These are phyloP conservation scores for Ballota nigra DNA, from an alignment of 257 asterid genomes.

Conservation along the genomic window DNA sequence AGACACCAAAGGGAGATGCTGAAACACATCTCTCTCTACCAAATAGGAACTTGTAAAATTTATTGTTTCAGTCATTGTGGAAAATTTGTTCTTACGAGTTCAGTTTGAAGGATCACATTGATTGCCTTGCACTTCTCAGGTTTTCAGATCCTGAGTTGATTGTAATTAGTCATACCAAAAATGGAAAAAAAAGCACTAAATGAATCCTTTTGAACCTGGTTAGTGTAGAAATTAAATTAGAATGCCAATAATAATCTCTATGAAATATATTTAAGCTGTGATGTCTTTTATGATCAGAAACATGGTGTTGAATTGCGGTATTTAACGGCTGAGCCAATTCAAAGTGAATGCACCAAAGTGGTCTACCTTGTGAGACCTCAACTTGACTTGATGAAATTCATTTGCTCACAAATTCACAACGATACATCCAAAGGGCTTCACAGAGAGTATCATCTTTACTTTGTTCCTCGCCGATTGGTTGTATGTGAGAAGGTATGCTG, in stretches of 20 bases:
- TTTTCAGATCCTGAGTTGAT: neutral
- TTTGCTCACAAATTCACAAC: slow-evolving; percentile 70
- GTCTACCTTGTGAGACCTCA: slow-evolving; percentile 85
- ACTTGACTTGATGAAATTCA: slow-evolving; percentile 71
- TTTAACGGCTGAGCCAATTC: slow-evolving; percentile 79
- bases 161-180: too few relatives aligned
- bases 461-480: slow-evolving; percentile 94
- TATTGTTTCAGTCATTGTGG: neutral
- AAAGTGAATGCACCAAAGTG: slow-evolving; percentile 78
- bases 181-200: neutral
- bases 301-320: slow-evolving; percentile 88
- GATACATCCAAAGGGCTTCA: slow-evolving; percentile 85
- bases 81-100: neutral
- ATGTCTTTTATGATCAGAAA: slow-evolving; percentile 52
- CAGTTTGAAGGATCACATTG: neutral
- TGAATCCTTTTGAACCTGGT: neutral
- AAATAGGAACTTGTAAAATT: neutral
- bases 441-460: slow-evolving; percentile 83
- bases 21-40: slow-evolving; percentile 4
- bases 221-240: neutral
- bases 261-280: neutral
- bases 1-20: neutral
- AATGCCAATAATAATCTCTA: neutral
- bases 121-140: neutral
- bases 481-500: slow-evolving; percentile 82